Base-by-base conservation (phyloP, 768 basidiomycete species). In the Polyporus arcularius region DNA sequence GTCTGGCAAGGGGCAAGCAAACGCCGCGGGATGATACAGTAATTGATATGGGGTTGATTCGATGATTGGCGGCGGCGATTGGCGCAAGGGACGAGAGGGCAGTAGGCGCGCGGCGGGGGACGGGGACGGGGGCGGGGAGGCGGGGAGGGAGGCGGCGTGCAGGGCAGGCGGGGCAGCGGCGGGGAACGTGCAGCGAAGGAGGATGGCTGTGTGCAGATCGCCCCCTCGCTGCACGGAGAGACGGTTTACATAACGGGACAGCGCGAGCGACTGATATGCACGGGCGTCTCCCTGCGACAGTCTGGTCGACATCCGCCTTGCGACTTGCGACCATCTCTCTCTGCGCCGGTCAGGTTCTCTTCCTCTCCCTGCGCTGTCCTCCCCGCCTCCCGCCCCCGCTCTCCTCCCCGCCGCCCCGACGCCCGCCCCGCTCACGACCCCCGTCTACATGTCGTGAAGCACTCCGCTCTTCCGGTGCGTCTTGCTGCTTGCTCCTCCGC, bases 271-370 rank as follows among this genome's bases (percentile, higher is more conserved):
- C 42, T 58, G 62, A 63, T 63, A 59, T 40, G 62, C 49, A 21
- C 15, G 53, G 53, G 62, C 58, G 62, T 54, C 49, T 59, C 41
- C 14, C 3, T 26, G 31, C 47, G 39, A 50, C 53, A 48, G 31
- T 40, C 57, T 56, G 48, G 62, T 58, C 57, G 53, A 58, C 57
- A 56, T 59, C 62, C 62, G 62, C 61, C 18, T 35, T 38, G 59
- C 52, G 56, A 59, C 43, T 14, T 11, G 41, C 41, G 38, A 21
- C 49, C 32, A 12, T 51, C 52, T 35, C 35, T 35, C 11, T 35
- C 35, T 35, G 35, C 63, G 43, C 41, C 59, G 26, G 46, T 28
- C 46, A 26, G 46, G 35, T 38, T 40, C 50, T 53, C 55, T n/a
- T 21, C 50, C 42, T n/a, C 55, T 59, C 53, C 12, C 49, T 42